A percentile compares a stretch with the other conserved stretches of the same genome.
Evolutionary conservation across 108 stramenopile species (phyloP).

Genomic region (Nitzschia sp.): DNA sequence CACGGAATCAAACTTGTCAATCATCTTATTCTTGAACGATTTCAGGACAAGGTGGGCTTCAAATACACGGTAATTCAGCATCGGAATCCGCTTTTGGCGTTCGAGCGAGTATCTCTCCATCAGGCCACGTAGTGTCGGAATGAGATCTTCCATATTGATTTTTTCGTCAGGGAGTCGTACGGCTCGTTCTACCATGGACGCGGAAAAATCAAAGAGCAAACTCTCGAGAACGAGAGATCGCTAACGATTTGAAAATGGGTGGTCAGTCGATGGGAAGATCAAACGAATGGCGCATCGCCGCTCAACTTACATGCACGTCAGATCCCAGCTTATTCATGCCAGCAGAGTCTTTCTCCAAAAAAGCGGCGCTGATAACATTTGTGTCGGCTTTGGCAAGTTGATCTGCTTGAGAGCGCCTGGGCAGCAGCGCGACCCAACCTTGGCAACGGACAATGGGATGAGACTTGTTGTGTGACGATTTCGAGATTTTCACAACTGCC

Average conservation of each 20-base stretch:
- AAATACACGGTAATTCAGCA: slow-evolving; percentile 38
- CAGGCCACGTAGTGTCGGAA: slow-evolving; percentile 27
- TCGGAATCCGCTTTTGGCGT: slow-evolving; percentile 35
- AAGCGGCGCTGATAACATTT: slow-evolving; percentile 5
- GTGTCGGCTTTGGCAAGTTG: neutral
- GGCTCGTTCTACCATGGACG: slow-evolving; percentile 32
- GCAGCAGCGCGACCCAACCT: slow-evolving; percentile 19
- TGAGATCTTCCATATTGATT: slow-evolving; percentile 23
- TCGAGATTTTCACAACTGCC: slow-evolving; percentile 20
- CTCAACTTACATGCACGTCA: slow-evolving; percentile 30
- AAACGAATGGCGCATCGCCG: neutral
- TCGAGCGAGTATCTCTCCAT: slow-evolving; percentile 26
- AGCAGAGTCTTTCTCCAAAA: slow-evolving; percentile 33
- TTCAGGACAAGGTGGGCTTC: slow-evolving; percentile 26
- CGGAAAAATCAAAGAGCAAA: slow-evolving; percentile 41
- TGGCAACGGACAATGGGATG: slow-evolving; percentile 17
- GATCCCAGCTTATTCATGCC: slow-evolving; percentile 30
- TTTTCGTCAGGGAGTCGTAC: slow-evolving; percentile 23
- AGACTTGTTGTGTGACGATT: neutral
- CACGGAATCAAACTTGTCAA: slow-evolving; percentile 31
- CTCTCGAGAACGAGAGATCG: slow-evolving; percentile 33
- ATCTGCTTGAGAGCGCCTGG: slow-evolving; percentile 4
- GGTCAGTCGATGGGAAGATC: neutral
- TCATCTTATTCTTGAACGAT: slow-evolving; percentile 35
- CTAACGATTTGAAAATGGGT: neutral